Base-by-base conservation (phyloP, 345 rosid species). In the Corymbia maculata region DNA sequence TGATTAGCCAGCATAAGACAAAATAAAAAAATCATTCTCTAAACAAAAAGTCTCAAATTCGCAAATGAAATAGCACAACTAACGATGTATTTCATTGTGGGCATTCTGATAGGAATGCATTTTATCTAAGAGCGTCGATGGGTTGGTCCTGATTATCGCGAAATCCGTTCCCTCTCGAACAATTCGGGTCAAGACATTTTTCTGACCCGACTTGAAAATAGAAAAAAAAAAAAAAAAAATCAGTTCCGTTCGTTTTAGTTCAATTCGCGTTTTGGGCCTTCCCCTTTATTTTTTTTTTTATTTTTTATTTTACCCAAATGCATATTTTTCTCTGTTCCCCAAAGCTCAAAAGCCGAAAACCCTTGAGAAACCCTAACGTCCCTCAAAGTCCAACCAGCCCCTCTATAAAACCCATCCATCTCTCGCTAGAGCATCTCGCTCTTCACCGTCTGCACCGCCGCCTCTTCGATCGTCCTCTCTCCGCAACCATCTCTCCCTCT, bases 51-150 rank as follows among this genome's bases (percentile, higher is more conserved):
- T 10, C 9, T 8, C 7, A 36, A 4, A 16, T 8, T 70, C 3
- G 0, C 1, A 15, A 19, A 52, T 52, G 21, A 52, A 52, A 17
- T 4, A 15, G 0, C 5, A 8, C 2, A 28, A 11, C 8, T 2
- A 1, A 61, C 12, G 32, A 61, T 61, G 10, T 2, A 61, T 59
- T 59, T 59, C 5, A 55, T 55, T 55, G 9, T 55, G 28, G 61
- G 61, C 28, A 4, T 22, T 55, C 22, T 55, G 13, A 11, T 64
- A 28, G 9, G 70, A n/a, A 64, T 15, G 4, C 70, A n/a, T n/a
- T 61, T 28, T 64, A n/a, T 0, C 32, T 66, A 66, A 19, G 19
- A 11, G 44, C 16, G 22, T 66, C 22, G 16, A 66, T 4, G 19
- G 1, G 7, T 30, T 11, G 44, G 17, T 30, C 30, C 36, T 15